Evolutionary conservation across 2,329 filamentous ascomycete species (phyloP), one percentile per base, ranked within the genome.

Genomic region (Scytalidium lignicola): DNA sequence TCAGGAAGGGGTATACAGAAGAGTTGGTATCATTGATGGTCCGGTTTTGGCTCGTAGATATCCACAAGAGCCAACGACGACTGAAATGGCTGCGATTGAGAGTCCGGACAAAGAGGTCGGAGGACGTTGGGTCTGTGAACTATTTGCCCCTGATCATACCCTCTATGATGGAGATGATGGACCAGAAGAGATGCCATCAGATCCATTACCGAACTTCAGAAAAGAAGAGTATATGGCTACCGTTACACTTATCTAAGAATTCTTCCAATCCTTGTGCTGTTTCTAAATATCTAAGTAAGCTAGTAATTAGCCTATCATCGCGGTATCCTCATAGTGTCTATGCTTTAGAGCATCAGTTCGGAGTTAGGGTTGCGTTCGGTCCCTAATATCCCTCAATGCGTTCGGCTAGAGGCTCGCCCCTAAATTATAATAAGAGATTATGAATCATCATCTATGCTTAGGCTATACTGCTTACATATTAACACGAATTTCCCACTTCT

Each of bases 121-220:
- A 37, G 5, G 32, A 5, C 32, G 92, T 65, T 96, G 92, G 60
- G 92, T 92, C 68, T 91, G 88, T 70, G 92, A 95, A 19, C 32
- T 37, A 4, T 37, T 37, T 13, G 6, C 32, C n/a, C 32, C 32
- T 7, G 32, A 37, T 37, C 32, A 37, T 17, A 5, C 32, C 15
- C 23, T 48, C 10, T 20, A 48, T 42, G n/a, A 13, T 22, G 45
- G 19, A 41, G 45, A 41, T 22, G 32, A 47, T 37, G 26, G 41
- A 4, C 19, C 22, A 20, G 8, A 8, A 20, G 32, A 37, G 15
- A 37, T 37, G 32, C 32, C 32, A 4, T n/a, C 7, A n/a, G 32
- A 37, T 37, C 32, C 32, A 4, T 17, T 37, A 10, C 23, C 23
- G 10, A 10, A 26, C 7, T 17, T 37, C 15, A 20, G 18, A n/a